These are phyloP conservation scores for Aspergillus puulaauensis DNA, from an alignment of 2,329 filamentous ascomycete species.

Conservation along the genomic window DNA sequence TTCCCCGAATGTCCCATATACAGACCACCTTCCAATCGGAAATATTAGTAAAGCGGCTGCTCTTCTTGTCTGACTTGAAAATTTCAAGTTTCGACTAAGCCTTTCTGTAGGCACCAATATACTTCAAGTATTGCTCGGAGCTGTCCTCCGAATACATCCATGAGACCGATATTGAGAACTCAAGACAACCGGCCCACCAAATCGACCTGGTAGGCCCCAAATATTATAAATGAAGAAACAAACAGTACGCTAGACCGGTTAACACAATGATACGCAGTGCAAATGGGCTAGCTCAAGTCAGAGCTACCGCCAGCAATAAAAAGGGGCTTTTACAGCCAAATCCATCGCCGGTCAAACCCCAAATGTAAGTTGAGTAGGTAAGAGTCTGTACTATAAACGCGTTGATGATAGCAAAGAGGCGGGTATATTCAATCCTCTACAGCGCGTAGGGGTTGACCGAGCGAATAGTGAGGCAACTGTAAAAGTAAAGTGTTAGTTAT, in stretches of 20 bases:
- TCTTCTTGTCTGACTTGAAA: conserved; percentile 2
- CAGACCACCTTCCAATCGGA: conserved; percentile 11
- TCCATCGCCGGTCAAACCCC: conserved; percentile 14
- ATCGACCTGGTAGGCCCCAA: conserved; percentile 12
- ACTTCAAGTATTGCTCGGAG: conserved; percentile 7
- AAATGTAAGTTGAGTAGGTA: conserved; percentile 13
- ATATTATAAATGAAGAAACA: conserved; percentile 19
- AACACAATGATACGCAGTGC: conserved; percentile 20
- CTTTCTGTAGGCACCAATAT: conserved; percentile 10
- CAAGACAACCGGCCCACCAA: conserved; percentile 10
- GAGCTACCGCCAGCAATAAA: conserved; percentile 3
- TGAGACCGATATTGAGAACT: background rate
- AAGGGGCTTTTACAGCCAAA: conserved; percentile 12
- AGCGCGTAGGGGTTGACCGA: conserved; percentile 53
- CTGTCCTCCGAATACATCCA: conserved; percentile 3
- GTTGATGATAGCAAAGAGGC: conserved; percentile 24
- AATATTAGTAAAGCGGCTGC: conserved; percentile 9
- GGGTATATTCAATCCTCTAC: conserved; percentile 27
- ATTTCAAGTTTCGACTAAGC: background rate
- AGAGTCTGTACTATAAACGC: conserved; percentile 23
- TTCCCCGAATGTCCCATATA: conserved; percentile 12
- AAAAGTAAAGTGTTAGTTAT: conserved; percentile 21
- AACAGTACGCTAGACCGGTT: conserved; percentile 25
- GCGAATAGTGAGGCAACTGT: conserved; percentile 50
- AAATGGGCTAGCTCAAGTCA: conserved; percentile 4